Evolutionary conservation across 495 filamentous ascomycete genomes (phyloP).

Genomic region (Neurospora tetraspora): DNA sequence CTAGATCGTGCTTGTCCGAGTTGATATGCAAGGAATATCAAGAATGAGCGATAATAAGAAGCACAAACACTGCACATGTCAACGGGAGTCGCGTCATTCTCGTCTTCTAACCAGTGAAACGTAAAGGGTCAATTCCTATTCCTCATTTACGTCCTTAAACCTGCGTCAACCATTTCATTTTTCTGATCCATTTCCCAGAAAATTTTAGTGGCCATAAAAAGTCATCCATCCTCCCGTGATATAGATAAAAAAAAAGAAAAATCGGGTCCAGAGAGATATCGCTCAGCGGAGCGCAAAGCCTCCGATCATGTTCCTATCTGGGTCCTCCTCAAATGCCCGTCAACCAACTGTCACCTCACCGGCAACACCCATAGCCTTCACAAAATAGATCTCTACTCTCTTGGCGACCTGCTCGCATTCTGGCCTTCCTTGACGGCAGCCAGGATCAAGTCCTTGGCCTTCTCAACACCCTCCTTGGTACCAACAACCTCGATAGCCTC

Average conservation of each 20-base stretch:
- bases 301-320: background rate
- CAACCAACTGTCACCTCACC: background rate
- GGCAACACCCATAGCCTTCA: background rate
- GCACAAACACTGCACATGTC: background rate
- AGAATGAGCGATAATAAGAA: background rate
- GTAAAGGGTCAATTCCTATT: background rate
- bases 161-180: background rate
- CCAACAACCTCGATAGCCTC: slow-evolving; percentile 88
- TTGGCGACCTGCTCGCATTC: slow-evolving; percentile 4
- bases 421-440: slow-evolving; percentile 56
- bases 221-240: background rate
- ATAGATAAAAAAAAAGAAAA: background rate
- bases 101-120: background rate
- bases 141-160: background rate
- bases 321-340: background rate
- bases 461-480: slow-evolving; percentile 66
- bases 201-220: background rate
- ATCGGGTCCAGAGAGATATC: background rate
- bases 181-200: background rate
- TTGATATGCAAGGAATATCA: background rate
- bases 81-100: background rate
- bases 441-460: slow-evolving; percentile 81
- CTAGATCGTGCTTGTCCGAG: background rate
- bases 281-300: background rate
- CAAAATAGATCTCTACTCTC: background rate